Evolutionary conservation across 2,329 filamentous ascomycete species (phyloP).

Genomic region (Shiraia bambusicola): DNA sequence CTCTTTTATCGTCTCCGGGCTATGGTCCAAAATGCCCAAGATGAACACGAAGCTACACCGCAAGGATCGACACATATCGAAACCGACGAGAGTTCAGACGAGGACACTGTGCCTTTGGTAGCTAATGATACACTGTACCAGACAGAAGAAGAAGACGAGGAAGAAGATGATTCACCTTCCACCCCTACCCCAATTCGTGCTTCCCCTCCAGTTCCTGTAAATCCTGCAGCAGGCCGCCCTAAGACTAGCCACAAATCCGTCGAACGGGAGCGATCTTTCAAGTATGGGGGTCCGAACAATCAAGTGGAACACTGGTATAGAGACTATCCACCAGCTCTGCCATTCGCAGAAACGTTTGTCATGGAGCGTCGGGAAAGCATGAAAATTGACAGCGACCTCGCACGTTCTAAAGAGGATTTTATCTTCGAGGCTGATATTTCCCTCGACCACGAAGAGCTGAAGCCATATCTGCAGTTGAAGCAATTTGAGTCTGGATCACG

Average conservation of each 20-base stretch:
- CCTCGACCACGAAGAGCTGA: constrained; percentile 14
- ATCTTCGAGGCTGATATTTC: constrained; percentile 19
- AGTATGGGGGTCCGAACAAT: constrained; percentile 30
- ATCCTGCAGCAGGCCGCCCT: not conserved
- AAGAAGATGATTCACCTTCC: not conserved
- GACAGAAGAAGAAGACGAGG: not conserved
- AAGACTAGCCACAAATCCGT: not conserved
- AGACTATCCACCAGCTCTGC: constrained; percentile 20
- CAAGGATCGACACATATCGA: constrained; percentile 4
- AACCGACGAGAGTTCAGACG: constrained; percentile 9
- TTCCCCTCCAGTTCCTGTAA: not conserved
- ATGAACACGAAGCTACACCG: constrained; percentile 13
- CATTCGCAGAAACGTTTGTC: constrained; percentile 31
- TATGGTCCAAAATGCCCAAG: constrained; percentile 23
- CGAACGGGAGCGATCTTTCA: constrained; percentile 14
- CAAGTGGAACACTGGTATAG: constrained; percentile 25
- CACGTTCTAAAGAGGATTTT: constrained; percentile 12
- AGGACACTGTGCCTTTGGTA: constrained; percentile 5
- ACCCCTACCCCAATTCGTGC: not conserved
- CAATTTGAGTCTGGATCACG: constrained; percentile 32
- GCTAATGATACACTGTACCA: constrained; percentile 2
- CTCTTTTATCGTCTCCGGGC: constrained; percentile 22
- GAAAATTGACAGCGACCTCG: constrained; percentile 30
- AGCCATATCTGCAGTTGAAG: constrained; percentile 10
- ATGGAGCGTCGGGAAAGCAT: constrained; percentile 35